These are phyloP conservation scores for Lyophyllum decastes DNA, from an alignment of 768 basidiomycete species.

Conservation along the genomic window DNA sequence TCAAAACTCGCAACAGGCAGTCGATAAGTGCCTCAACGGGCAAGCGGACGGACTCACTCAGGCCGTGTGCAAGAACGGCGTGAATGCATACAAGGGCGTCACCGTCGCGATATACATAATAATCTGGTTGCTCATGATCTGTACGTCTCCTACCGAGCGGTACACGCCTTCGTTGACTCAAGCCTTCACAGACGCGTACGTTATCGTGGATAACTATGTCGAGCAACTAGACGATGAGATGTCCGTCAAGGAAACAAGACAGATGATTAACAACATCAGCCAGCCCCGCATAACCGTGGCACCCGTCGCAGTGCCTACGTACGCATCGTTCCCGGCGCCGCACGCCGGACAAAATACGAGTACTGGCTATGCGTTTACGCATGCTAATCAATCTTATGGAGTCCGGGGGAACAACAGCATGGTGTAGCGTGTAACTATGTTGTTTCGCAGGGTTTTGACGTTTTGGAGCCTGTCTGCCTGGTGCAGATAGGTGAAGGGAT, in stretches of 20 bases:
- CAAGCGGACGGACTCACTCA: conserved; percentile 26
- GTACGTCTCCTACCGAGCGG: conserved; percentile 33
- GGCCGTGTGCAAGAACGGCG: conserved; percentile 42
- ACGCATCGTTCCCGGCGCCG: conserved; percentile 13
- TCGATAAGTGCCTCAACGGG: conserved; percentile 40
- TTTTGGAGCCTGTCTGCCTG: conserved; percentile 17
- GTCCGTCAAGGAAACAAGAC: conserved; percentile 25
- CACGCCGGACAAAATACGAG: conserved; percentile 4
- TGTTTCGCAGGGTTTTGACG: conserved; percentile 5
- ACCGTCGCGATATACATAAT: conserved; percentile 46
- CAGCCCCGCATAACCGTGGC: conserved; percentile 18
- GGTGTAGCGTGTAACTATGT: conserved; percentile 9
- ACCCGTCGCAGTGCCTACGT: conserved; percentile 24
- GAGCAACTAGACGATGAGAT: conserved; percentile 56
- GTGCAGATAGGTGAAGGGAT: conserved; percentile 14
- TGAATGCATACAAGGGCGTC: conserved; percentile 43
- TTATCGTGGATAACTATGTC: conserved; percentile 53
- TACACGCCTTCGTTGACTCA: not conserved
- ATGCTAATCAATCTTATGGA: conserved; percentile 16
- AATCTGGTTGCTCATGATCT: conserved; percentile 56
- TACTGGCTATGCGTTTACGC: conserved; percentile 18
- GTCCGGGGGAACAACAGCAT: conserved; percentile 16
- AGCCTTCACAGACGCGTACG: conserved; percentile 42
- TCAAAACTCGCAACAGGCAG: conserved; percentile 33
- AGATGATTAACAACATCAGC: conserved; percentile 24